Conservation (phyloP, 78 protist genomes). For the Speleostelium caveatum region DNA sequence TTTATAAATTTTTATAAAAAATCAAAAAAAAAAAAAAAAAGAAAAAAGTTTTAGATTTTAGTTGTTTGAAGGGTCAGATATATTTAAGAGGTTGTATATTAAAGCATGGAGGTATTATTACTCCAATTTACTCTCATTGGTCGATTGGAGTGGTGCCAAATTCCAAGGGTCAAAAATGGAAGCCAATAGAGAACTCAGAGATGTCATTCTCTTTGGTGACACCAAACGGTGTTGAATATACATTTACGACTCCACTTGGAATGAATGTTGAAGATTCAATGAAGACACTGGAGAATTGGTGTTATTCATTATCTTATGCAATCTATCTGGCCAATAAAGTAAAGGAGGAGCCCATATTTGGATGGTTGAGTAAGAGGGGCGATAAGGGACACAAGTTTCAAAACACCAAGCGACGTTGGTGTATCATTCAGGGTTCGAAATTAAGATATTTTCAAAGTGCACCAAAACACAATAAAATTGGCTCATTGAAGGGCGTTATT, state of each 20-base stretch:
- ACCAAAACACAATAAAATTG: conserved; percentile 57
- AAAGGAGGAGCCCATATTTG: conserved; percentile 62
- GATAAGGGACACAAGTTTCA: conserved; percentile 71
- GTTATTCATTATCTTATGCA: conserved; percentile 56
- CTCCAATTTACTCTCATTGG: conserved; percentile 76
- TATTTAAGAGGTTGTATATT: conserved; percentile 71
- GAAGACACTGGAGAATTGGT: conserved; percentile 70
- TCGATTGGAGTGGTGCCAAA: conserved; percentile 74
- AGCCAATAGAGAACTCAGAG: conserved; percentile 1
- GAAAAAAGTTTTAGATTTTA: conserved; percentile 62
- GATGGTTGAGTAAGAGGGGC: conserved; percentile 73
- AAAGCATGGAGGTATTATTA: conserved; percentile 72
- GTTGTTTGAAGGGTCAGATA: conserved; percentile 73
- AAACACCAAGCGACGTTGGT: conserved; percentile 70
- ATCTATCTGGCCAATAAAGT: conserved; percentile 56
- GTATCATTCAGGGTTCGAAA: conserved; percentile 46
- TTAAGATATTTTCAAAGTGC: conserved; percentile 35
- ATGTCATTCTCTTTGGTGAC: conserved; percentile 42
- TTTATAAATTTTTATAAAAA: no score
- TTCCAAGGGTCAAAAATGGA: conserved; percentile 30
- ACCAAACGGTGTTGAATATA: conserved; percentile 70
- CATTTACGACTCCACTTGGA: conserved; percentile 22
- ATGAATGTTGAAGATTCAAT: neutral
- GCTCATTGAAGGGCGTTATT: conserved; percentile 40
- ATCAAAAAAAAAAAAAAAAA: neutral